phyloP scores from a whole-genome alignment of 495 filamentous ascomycete genomes.

The Neurospora intermedia region DNA sequence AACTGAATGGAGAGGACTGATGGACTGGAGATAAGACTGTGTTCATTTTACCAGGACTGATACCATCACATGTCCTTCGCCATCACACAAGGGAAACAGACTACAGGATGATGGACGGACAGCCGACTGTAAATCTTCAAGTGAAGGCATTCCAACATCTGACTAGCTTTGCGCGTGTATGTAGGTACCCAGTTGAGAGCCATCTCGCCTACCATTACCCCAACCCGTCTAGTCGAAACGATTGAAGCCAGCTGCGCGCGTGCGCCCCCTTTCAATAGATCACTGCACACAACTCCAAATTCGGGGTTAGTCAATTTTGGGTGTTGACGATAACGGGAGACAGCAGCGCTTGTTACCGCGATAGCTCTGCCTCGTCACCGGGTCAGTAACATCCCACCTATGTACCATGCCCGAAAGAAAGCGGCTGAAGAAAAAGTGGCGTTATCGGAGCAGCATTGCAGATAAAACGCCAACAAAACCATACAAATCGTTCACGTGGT shows the following conservation, averaged over 20 bases:
- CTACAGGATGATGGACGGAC: not conserved
- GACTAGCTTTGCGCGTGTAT: too few relatives aligned
- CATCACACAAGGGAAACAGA: not conserved
- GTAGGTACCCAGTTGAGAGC: not conserved
- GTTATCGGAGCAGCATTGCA: not conserved
- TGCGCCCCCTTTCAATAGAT: not conserved
- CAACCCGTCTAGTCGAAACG: not conserved
- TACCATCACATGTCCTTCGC: too few relatives aligned
- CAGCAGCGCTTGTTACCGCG: not conserved
- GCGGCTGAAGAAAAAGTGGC: not conserved
- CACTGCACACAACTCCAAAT: not conserved
- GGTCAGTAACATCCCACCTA: not conserved
- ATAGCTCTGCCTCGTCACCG: not conserved
- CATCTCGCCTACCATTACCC: not conserved
- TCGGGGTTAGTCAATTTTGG: not conserved
- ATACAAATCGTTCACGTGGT: not conserved
- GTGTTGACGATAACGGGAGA: not conserved
- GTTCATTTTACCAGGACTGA: not conserved
- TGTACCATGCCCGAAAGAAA: not conserved
- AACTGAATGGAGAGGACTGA: not conserved
- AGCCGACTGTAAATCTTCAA: not conserved
- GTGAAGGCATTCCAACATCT: not conserved
- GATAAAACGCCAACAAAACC: not conserved
- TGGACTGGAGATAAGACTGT: not conserved
- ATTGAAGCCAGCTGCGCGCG: not conserved